phyloP scores from a whole-genome alignment of 257 asterid genomes.

The Ilex asprella region DNA sequence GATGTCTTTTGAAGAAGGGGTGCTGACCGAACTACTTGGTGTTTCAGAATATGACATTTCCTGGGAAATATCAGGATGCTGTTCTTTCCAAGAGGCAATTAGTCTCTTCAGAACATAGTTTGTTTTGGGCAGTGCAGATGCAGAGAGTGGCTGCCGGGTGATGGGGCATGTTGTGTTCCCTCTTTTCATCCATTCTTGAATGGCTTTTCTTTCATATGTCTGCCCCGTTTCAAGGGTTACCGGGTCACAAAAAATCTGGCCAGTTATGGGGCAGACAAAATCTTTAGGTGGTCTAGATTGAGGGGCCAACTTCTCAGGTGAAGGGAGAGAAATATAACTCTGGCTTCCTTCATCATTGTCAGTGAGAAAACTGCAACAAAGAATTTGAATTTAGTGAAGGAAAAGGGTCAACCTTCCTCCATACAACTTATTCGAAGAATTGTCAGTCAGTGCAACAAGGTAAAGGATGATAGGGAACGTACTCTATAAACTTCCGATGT shows the following conservation, averaged over 20 bases:
- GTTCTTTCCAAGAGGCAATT: conserved; percentile 81
- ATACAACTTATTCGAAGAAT: too few species aligned
- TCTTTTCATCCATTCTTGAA: conserved; percentile 84
- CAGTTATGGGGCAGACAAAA: conserved; percentile 79
- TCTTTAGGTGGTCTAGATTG: conserved; percentile 86
- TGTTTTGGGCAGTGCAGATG: conserved; percentile 63
- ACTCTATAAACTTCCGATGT: neutral
- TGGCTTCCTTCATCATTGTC: conserved; percentile 49
- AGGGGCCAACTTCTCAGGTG: conserved; percentile 50
- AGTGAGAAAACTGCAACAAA: conserved; percentile 29
- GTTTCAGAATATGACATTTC: conserved; percentile 55
- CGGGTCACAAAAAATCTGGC: conserved; percentile 73
- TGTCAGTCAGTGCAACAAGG: neutral
- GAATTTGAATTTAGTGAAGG: neutral
- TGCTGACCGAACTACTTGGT: conserved; percentile 26
- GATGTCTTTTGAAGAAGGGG: conserved; percentile 25
- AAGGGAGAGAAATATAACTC: conserved; percentile 47
- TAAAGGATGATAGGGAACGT: neutral
- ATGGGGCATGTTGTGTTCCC: conserved; percentile 84
- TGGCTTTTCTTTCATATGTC: conserved; percentile 79
- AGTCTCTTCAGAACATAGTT: conserved; percentile 77
- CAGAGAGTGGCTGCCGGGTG: conserved; percentile 72
- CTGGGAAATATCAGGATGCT: conserved; percentile 68
- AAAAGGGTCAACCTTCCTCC: neutral
- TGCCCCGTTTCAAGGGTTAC: conserved; percentile 90